Conservation (phyloP, 306 rosid species). For the Hippophae rhamnoides region DNA sequence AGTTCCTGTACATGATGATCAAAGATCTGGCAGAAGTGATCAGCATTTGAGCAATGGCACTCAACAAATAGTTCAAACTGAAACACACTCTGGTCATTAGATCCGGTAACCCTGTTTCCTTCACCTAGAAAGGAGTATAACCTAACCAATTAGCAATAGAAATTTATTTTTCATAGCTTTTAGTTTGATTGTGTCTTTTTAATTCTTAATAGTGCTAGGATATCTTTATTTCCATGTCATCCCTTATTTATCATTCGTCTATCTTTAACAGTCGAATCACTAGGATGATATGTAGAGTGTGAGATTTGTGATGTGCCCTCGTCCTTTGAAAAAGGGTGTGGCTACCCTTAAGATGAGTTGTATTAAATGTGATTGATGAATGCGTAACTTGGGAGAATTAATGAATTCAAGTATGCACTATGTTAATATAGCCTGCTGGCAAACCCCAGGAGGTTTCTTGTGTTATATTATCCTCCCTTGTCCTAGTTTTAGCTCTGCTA, state of each 20-base stretch:
- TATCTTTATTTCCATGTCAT: slow-evolving; percentile 29
- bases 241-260: slow-evolving; percentile 29
- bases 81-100: slow-evolving; percentile 42
- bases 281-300: slow-evolving; percentile 42
- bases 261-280: slow-evolving; percentile 21
- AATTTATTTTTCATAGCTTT: slow-evolving; percentile 41
- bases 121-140: slow-evolving; percentile 38
- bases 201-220: slow-evolving; percentile 39
- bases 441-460: too few species aligned
- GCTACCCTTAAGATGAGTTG: slow-evolving; percentile 14
- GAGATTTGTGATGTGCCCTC: slow-evolving; percentile 25
- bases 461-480: too few species aligned
- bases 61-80: slow-evolving; percentile 45
- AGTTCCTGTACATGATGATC: slow-evolving; percentile 45
- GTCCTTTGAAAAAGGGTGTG: slow-evolving; percentile 25
- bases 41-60: slow-evolving; percentile 36
- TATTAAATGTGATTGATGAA: slow-evolving; percentile 29
- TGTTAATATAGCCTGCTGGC: neutral
- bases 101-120: slow-evolving; percentile 29
- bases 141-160: slow-evolving; percentile 69
- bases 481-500: too few species aligned
- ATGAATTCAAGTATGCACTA: neutral
- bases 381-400: slow-evolving; percentile 11
- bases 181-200: slow-evolving; percentile 32
- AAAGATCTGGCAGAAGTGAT: slow-evolving; percentile 42